Conservation (phyloP, 2,329 filamentous ascomycete genomes). For the Rhinocladiella similis region DNA sequence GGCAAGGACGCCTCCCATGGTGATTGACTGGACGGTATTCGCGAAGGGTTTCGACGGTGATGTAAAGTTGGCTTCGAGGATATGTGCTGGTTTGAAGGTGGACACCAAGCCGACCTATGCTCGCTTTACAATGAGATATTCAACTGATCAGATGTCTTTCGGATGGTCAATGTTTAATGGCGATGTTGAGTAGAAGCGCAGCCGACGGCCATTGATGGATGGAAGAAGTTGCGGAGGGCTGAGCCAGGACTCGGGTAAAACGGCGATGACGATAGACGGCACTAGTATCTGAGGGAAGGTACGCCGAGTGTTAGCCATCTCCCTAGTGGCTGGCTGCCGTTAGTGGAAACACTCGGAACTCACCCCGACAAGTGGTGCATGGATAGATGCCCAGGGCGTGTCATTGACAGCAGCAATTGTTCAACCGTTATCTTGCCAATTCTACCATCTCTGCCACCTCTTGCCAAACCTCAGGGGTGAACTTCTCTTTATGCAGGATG, state of each 20-base stretch:
- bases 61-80: too few species aligned
- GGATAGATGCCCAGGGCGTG: not conserved
- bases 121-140: not conserved
- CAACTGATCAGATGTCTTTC: not conserved
- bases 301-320: not conserved
- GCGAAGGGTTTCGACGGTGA: not conserved
- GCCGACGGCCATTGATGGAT: not conserved
- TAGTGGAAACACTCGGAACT: not conserved
- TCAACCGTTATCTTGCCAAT: not conserved
- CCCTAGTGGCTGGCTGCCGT: not conserved
- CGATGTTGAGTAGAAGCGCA: constrained; percentile 7
- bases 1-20: constrained; percentile 89
- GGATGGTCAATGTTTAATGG: not conserved
- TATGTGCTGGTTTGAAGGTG: not conserved
- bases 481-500: constrained; percentile 4
- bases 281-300: not conserved
- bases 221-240: not conserved
- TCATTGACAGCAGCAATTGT: not conserved
- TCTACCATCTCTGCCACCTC: not conserved
- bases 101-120: not conserved
- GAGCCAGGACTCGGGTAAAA: not conserved
- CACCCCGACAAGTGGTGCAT: not conserved
- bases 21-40: constrained; percentile 20
- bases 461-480: not conserved
- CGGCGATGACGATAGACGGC: not conserved